These are phyloP conservation scores for Apiospora phragmitis DNA, from an alignment of 2,329 filamentous ascomycete species.

Conservation along the genomic window DNA sequence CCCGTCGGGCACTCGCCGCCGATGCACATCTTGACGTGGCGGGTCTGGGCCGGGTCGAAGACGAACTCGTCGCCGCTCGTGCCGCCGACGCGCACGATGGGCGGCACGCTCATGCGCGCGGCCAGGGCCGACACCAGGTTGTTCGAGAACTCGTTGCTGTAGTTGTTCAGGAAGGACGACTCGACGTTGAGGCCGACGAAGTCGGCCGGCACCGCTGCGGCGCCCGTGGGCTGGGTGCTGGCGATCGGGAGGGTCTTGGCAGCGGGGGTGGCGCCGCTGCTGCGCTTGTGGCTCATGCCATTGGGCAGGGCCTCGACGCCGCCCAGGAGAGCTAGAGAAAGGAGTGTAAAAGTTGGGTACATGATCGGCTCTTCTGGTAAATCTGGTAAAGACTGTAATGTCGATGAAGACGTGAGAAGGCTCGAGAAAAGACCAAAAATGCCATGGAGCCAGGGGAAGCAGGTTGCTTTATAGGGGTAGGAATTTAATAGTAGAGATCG, in stretches of 20 bases:
- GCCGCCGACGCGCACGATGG: slow-evolving; percentile 16
- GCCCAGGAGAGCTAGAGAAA: background rate
- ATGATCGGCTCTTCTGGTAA: background rate
- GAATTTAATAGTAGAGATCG: background rate
- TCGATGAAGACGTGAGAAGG: background rate
- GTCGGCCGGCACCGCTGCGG: slow-evolving; percentile 10
- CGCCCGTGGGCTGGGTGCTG: slow-evolving; percentile 6
- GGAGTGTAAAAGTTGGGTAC: background rate
- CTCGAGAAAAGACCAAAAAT: background rate
- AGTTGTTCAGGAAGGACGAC: slow-evolving; percentile 15
- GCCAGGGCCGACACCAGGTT: slow-evolving; percentile 13
- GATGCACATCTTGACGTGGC: slow-evolving; percentile 12
- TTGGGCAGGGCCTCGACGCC: slow-evolving; percentile 35
- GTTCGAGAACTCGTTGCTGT: slow-evolving; percentile 13
- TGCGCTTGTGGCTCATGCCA: slow-evolving; percentile 32
- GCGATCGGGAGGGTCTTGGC: slow-evolving; percentile 10
- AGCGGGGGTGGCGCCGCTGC: background rate
- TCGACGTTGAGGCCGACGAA: slow-evolving; percentile 16
- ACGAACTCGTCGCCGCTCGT: slow-evolving; percentile 15
- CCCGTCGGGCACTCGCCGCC: slow-evolving; percentile 11
- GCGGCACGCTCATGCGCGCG: slow-evolving; percentile 8
- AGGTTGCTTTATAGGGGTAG: background rate
- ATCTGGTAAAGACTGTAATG: background rate
- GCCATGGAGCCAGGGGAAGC: no score
- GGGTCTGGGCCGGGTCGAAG: slow-evolving; percentile 10